Conservation (phyloP, 495 filamentous ascomycete genomes). For the Sabuloglossum arenarium region DNA sequence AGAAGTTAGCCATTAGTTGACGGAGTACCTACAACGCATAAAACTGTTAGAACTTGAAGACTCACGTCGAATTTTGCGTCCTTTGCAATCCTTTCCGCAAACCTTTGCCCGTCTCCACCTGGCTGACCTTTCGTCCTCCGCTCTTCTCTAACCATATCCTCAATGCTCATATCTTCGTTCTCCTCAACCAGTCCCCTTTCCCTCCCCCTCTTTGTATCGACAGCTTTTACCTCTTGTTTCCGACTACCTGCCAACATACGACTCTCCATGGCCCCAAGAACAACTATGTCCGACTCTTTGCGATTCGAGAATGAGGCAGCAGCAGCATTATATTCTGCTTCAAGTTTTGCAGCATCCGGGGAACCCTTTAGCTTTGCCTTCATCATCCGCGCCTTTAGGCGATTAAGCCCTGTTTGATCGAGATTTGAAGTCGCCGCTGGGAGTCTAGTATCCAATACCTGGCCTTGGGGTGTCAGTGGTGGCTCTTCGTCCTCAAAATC, state of each 20-base stretch:
- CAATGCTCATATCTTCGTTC: slow-evolving; percentile 89
- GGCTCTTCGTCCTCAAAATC: slow-evolving; percentile 14
- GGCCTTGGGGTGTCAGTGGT: slow-evolving; percentile 21
- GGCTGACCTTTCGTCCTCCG: slow-evolving; percentile 55
- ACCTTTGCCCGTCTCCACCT: slow-evolving; percentile 59
- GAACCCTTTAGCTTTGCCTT: slow-evolving; percentile 70
- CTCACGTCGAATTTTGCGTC: slow-evolving; percentile 69
- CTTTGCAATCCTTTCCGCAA: slow-evolving; percentile 82
- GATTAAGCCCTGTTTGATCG: slow-evolving; percentile 65
- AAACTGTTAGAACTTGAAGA: neutral
- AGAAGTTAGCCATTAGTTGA: slow-evolving; percentile 14
- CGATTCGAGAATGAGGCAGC: slow-evolving; percentile 34
- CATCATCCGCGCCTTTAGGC: slow-evolving; percentile 79
- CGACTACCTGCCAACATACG: slow-evolving; percentile 62
- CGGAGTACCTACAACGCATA: neutral
- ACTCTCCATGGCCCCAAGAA: slow-evolving; percentile 73
- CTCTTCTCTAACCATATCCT: slow-evolving; percentile 91
- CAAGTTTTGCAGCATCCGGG: slow-evolving; percentile 53
- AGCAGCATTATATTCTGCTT: slow-evolving; percentile 64
- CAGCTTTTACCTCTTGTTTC: slow-evolving; percentile 47
- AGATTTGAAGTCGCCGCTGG: slow-evolving; percentile 26
- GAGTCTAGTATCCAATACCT: slow-evolving; percentile 21
- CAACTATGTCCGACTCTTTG: slow-evolving; percentile 43
- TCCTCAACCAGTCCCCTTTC: slow-evolving; percentile 65
- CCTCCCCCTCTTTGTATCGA: slow-evolving; percentile 55